These are phyloP conservation scores for Schizosaccharomyces lindneri DNA, from an alignment of 805 yeast species.

Conservation along the genomic window DNA sequence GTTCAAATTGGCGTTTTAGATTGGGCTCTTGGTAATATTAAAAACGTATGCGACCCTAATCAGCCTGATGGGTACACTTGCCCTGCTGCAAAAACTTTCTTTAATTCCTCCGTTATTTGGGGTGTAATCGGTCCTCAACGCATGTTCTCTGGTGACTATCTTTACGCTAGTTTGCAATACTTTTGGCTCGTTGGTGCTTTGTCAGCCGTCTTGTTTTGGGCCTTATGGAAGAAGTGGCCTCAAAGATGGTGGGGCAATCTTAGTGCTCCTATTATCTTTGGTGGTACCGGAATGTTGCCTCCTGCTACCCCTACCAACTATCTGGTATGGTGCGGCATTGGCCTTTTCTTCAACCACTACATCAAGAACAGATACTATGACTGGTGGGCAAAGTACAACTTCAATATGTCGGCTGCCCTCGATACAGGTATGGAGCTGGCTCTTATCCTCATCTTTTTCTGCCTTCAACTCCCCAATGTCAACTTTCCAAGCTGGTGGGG, in stretches of 20 bases:
- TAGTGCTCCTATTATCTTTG: conserved; percentile 8
- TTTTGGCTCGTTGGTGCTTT: conserved; percentile 9
- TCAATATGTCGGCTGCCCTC: conserved; percentile 37
- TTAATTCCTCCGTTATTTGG: conserved; percentile 9
- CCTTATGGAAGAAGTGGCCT: conserved; percentile 4
- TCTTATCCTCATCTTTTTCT: conserved; percentile 31
- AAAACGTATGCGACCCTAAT: conserved; percentile 8
- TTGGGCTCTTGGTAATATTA: conserved; percentile 17
- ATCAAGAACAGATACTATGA: conserved; percentile 28
- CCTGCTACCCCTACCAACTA: conserved; percentile 25
- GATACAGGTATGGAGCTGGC: conserved; percentile 43
- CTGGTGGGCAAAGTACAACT: conserved; percentile 62
- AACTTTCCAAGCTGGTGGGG: neutral
- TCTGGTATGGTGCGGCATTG: conserved; percentile 19
- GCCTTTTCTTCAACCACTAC: conserved; percentile 31
- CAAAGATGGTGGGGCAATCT: conserved; percentile 4
- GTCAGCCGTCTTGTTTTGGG: conserved; percentile 5
- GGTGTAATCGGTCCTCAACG: conserved; percentile 11
- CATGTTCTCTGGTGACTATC: conserved; percentile 6
- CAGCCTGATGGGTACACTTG: conserved; percentile 9
- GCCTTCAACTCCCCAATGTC: neutral
- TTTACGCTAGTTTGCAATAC: conserved; percentile 8
- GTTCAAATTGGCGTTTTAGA: conserved; percentile 24
- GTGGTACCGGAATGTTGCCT: conserved; percentile 8
- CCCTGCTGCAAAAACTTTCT: conserved; percentile 9